Percentiles rank a stretch among this genome's conserved stretches.
These are phyloP conservation scores for Sporisorium iseilematis-ciliati DNA, from an alignment of 1,284 basidiomycete species.

Conservation along the genomic window DNA sequence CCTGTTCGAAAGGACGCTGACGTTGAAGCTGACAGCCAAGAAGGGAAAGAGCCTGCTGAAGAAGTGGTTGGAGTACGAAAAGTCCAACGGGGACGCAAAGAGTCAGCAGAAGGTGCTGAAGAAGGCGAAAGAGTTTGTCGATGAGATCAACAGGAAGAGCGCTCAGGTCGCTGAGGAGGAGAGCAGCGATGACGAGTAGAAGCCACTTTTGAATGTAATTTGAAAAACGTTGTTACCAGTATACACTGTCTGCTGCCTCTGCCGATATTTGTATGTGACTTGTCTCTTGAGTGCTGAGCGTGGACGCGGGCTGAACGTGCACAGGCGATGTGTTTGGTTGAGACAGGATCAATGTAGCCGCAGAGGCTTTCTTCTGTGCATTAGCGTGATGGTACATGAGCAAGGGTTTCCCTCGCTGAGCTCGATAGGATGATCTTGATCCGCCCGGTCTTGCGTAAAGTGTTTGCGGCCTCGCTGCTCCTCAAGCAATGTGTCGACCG, in stretches of 20 bases:
- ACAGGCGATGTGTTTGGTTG: too few relatives aligned
- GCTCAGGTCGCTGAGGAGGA: conserved; percentile 27
- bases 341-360: too few relatives aligned
- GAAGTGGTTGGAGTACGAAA: conserved; percentile 94
- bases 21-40: conserved; percentile 89
- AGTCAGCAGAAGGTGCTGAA: conserved; percentile 85
- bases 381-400: too few relatives aligned
- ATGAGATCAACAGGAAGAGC: conserved; percentile 43
- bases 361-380: too few relatives aligned
- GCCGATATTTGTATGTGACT: not conserved
- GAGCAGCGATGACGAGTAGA: conserved; percentile 29
- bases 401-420: too few relatives aligned
- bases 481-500: conserved; percentile 47
- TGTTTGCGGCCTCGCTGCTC: not conserved
- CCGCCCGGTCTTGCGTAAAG: not conserved
- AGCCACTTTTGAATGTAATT: too few relatives aligned
- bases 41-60: conserved; percentile 89
- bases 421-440: not conserved
- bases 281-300: too few relatives aligned
- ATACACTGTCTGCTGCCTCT: not conserved
- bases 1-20: conserved; percentile 84
- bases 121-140: conserved; percentile 81
- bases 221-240: not conserved
- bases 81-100: conserved; percentile 84
- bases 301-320: too few relatives aligned